Evolutionary conservation across 1,284 basidiomycete genomes (phyloP).

Genomic region (Malassezia equina): DNA sequence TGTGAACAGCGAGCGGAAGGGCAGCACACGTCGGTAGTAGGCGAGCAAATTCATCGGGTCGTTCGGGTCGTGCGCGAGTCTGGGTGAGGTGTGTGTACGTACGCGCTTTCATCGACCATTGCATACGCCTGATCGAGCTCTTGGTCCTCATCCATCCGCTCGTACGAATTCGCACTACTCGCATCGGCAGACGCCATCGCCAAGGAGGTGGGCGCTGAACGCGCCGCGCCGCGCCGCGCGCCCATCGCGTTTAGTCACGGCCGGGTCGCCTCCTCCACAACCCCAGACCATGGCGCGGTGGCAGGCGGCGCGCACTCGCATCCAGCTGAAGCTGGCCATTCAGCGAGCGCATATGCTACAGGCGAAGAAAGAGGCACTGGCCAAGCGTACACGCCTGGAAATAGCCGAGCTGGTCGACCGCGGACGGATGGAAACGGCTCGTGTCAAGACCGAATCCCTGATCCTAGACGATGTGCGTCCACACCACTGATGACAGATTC

Average conservation of each 20-base stretch:
- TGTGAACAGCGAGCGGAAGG: constrained; percentile 81
- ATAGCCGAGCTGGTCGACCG: constrained; percentile 68
- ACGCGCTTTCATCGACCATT: constrained; percentile 28
- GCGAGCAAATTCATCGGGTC: constrained; percentile 65
- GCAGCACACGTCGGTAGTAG: constrained; percentile 85
- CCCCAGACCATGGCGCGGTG: constrained; percentile 34
- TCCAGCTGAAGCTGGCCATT: constrained; percentile 64
- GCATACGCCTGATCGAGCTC: constrained; percentile 27
- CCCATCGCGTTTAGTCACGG: background rate
- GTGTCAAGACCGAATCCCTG: constrained; percentile 68
- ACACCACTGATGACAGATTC: constrained; percentile 13
- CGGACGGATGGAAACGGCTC: constrained; percentile 69
- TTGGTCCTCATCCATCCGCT: constrained; percentile 16
- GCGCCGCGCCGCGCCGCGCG: background rate
- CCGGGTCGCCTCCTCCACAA: background rate
- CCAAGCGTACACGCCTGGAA: constrained; percentile 68
- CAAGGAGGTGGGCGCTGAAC: background rate
- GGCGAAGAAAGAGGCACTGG: constrained; percentile 81
- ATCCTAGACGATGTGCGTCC: constrained; percentile 66
- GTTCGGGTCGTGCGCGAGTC: constrained; percentile 49
- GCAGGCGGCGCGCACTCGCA: constrained; percentile 33
- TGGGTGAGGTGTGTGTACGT: constrained; percentile 24
- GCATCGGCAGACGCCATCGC: background rate
- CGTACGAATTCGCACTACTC: background rate
- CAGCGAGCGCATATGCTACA: constrained; percentile 80